Evolutionary conservation across 129 eudicot species (phyloP).

Genomic region (sunflower (Helianthus annuus)): HanXRQr2.0-SUNRISE NC_035441.2:180387179-180387678

Average conservation of each 20-base stretch:
- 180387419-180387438: slow-evolving; percentile 18
- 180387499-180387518: slow-evolving; percentile 19
- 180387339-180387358: slow-evolving; percentile 70
- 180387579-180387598: not conserved
- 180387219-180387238: slow-evolving; percentile 75
- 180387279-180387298: slow-evolving; percentile 56
- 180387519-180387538: slow-evolving; percentile 36
- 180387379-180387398: not conserved
- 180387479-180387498: slow-evolving; percentile 1
- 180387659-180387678: too few species aligned
- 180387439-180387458: not conserved
- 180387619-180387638: not conserved
- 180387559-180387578: slow-evolving; percentile 16
- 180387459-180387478: slow-evolving; percentile 2
- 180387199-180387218: slow-evolving; percentile 43
- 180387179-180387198: slow-evolving; percentile 61
- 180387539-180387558: not conserved
- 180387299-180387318: slow-evolving; percentile 86
- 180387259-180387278: slow-evolving; percentile 73
- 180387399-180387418: slow-evolving; percentile 2
- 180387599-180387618: too few species aligned
- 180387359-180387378: slow-evolving; percentile 15
- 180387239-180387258: slow-evolving; percentile 80
- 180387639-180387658: too few species aligned
- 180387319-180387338: slow-evolving; percentile 79